A percentile compares a stretch with the other conserved stretches of the same genome.
phyloP scores from a whole-genome alignment of 2,329 filamentous ascomycete species.

The Emmonsiellopsis sp. region DNA sequence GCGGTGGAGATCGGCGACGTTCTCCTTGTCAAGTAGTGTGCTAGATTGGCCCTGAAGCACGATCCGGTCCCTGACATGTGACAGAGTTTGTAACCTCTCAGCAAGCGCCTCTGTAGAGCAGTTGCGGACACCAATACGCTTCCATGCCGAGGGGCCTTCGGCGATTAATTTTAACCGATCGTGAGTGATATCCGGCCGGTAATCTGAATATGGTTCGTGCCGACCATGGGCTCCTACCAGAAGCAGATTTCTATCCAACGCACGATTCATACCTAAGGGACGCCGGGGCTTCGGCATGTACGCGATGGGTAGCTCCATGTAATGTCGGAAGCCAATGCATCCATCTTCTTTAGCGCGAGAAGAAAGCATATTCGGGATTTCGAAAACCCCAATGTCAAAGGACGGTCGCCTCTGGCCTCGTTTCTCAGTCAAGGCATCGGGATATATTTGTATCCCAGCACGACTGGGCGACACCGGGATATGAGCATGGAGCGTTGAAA shows the following conservation, averaged over 20 bases:
- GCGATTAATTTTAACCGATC: slow-evolving; percentile 28
- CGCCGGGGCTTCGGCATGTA: slow-evolving; percentile 5
- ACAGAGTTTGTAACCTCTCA: slow-evolving; percentile 25
- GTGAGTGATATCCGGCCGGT: slow-evolving; percentile 24
- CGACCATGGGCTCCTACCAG: not conserved
- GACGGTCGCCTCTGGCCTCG: slow-evolving; percentile 25
- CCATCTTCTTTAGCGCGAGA: slow-evolving; percentile 37
- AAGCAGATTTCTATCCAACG: slow-evolving; percentile 20
- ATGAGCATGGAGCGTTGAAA: slow-evolving; percentile 36
- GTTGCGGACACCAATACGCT: slow-evolving; percentile 31
- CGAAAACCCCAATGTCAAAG: slow-evolving; percentile 36
- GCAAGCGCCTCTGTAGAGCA: slow-evolving; percentile 24
- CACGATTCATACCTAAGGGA: slow-evolving; percentile 8
- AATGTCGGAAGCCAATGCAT: slow-evolving; percentile 38
- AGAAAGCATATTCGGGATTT: slow-evolving; percentile 41
- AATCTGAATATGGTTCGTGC: slow-evolving; percentile 26
- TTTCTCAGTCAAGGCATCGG: slow-evolving; percentile 3
- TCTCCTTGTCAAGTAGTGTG: slow-evolving; percentile 29
- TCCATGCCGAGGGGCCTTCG: slow-evolving; percentile 32
- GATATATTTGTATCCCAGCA: slow-evolving; percentile 15
- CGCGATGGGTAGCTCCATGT: slow-evolving; percentile 34
- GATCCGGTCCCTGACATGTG: slow-evolving; percentile 25
- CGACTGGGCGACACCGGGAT: slow-evolving; percentile 31
- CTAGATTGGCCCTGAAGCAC: slow-evolving; percentile 19
- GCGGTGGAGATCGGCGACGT: slow-evolving; percentile 22